phyloP scores from a whole-genome alignment of 352 stramenopile genomes.

The Elongisporangium anandrum region DNA sequence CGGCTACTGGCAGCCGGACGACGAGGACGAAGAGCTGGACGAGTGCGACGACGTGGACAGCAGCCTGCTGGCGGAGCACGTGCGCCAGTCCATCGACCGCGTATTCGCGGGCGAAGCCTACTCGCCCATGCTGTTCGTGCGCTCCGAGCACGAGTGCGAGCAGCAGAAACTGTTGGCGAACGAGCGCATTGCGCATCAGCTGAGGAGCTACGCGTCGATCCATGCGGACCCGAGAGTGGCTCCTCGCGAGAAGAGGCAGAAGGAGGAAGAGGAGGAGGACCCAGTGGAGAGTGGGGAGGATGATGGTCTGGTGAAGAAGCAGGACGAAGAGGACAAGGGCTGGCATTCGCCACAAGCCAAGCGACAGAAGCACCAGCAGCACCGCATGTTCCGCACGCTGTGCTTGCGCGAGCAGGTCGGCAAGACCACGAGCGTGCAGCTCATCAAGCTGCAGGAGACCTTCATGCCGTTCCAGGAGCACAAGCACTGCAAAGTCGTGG shows the following conservation, averaged over 20 bases:
- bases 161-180: constrained; percentile 40
- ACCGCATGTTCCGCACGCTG: constrained; percentile 54
- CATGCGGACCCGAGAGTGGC: not conserved
- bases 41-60: constrained; percentile 24
- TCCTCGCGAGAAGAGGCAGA: not conserved
- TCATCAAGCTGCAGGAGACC: constrained; percentile 71
- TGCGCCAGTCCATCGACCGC: constrained; percentile 50
- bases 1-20: constrained; percentile 14
- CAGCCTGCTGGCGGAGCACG: constrained; percentile 36
- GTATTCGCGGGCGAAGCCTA: constrained; percentile 66
- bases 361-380: constrained; percentile 10
- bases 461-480: constrained; percentile 81
- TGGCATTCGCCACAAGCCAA: not conserved
- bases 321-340: not conserved
- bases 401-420: constrained; percentile 66
- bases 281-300: not conserved
- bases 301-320: not conserved
- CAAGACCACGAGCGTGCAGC: constrained; percentile 49
- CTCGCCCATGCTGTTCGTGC: constrained; percentile 53
- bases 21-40: constrained; percentile 24
- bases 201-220: constrained; percentile 46
- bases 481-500: constrained; percentile 68
- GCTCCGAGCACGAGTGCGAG: constrained; percentile 48
- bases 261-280: constrained; percentile 13
- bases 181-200: constrained; percentile 66